Evolutionary conservation across 1,284 basidiomycete species (phyloP).

Genomic region (Exsudoporus floridanus): DNA sequence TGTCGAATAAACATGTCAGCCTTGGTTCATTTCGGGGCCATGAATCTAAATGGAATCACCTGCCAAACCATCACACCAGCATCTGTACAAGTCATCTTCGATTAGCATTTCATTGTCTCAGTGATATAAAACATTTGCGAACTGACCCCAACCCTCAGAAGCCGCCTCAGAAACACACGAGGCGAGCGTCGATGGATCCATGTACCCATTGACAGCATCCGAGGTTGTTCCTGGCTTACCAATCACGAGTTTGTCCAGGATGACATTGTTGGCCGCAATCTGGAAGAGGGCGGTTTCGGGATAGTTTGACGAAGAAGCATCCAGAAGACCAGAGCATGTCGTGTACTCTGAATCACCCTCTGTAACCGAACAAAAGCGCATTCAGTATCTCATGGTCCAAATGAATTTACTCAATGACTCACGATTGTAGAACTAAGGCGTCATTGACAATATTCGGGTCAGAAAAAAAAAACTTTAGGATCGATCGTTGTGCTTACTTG

Average conservation of each 20-base stretch:
- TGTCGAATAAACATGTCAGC: conserved; percentile 17
- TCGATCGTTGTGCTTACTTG: conserved; percentile 32
- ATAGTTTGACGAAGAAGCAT: conserved; percentile 40
- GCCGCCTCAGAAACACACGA: too few species aligned
- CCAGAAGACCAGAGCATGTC: conserved; percentile 44
- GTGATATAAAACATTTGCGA: too few species aligned
- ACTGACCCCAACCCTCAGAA: background rate
- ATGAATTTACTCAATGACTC: conserved; percentile 14
- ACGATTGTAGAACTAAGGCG: conserved; percentile 65
- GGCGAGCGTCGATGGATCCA: background rate
- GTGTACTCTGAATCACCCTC: conserved; percentile 49
- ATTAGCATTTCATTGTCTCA: too few species aligned
- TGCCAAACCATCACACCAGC: conserved; percentile 54
- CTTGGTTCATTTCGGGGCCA: too few species aligned
- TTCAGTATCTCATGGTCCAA: background rate
- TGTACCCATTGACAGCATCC: conserved; percentile 47
- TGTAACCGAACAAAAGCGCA: conserved; percentile 13
- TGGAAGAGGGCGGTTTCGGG: conserved; percentile 53
- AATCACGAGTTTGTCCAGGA: conserved; percentile 53
- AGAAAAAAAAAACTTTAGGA: background rate
- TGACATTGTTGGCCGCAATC: conserved; percentile 55
- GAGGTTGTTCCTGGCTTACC: conserved; percentile 57
- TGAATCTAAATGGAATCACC: too few species aligned
- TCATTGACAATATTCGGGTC: background rate
- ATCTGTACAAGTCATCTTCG: too few species aligned